These are phyloP conservation scores for Botrytis squamosa DNA, from an alignment of 2,329 filamentous ascomycete species.

Conservation along the genomic window DNA sequence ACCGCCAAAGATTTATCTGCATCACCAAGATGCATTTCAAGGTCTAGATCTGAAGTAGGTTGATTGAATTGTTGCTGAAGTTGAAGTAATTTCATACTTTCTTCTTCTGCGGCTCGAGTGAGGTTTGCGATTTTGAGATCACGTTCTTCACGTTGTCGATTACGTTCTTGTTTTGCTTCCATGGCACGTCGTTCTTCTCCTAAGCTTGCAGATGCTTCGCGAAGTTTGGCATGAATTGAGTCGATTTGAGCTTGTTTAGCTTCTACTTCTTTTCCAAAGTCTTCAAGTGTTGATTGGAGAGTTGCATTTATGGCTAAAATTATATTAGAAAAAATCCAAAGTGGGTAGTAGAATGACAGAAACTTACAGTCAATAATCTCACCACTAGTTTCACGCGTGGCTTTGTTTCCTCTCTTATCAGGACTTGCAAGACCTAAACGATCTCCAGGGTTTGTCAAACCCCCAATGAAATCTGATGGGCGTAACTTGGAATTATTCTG, in stretches of 20 bases:
- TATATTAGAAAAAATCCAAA: neutral
- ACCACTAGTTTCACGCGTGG: slow-evolving; percentile 70
- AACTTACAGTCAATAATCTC: slow-evolving; percentile 76
- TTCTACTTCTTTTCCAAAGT: slow-evolving; percentile 78
- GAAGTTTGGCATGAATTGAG: slow-evolving; percentile 74
- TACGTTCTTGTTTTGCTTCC: slow-evolving; percentile 66
- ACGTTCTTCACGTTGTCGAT: slow-evolving; percentile 62
- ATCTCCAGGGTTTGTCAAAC: slow-evolving; percentile 67
- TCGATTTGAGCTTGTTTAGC: slow-evolving; percentile 83
- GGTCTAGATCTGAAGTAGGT: slow-evolving; percentile 53
- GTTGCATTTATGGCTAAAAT: slow-evolving; percentile 75
- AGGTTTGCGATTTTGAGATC: slow-evolving; percentile 76
- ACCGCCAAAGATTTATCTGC: slow-evolving; percentile 37
- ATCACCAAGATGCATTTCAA: slow-evolving; percentile 47
- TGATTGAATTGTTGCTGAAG: slow-evolving; percentile 49
- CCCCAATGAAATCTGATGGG: slow-evolving; percentile 76
- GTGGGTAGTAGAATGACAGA: neutral
- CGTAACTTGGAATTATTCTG: slow-evolving; percentile 85
- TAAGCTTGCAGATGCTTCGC: slow-evolving; percentile 75
- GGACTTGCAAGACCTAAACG: slow-evolving; percentile 44
- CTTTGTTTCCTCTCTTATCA: slow-evolving; percentile 50
- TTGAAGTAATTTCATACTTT: slow-evolving; percentile 55
- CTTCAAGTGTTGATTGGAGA: slow-evolving; percentile 72
- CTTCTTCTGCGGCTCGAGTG: slow-evolving; percentile 67
- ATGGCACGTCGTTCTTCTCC: slow-evolving; percentile 73